Percentiles rank a stretch among this genome's conserved stretches.
Evolutionary conservation across 176 grass and related monocot genomes (phyloP).

Genomic region (Bothriochloa decipiens): DNA sequence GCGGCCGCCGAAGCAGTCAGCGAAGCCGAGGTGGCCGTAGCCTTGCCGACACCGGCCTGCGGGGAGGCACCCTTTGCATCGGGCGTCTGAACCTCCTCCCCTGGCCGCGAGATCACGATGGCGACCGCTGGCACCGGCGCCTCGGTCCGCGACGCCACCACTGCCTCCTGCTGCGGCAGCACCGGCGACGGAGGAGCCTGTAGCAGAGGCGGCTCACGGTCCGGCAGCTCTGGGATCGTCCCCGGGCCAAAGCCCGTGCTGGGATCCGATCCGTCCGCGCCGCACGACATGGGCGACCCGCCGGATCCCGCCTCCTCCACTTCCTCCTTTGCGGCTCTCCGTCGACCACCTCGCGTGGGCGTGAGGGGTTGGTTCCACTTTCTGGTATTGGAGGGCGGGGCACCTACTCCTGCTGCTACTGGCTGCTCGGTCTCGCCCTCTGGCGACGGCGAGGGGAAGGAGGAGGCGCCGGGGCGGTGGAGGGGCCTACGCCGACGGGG

Average conservation of each 20-base stretch:
- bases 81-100: slow-evolving; percentile 48
- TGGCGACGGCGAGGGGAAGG: slow-evolving; percentile 22
- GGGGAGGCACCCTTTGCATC: slow-evolving; percentile 36
- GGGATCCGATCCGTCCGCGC: slow-evolving; percentile 32
- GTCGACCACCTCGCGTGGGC: slow-evolving; percentile 37
- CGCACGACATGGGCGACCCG: slow-evolving; percentile 43
- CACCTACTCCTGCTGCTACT: slow-evolving; percentile 44
- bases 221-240: neutral
- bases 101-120: slow-evolving; percentile 72
- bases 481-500: slow-evolving; percentile 36
- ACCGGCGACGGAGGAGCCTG: neutral
- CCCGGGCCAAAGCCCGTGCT: neutral
- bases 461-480: neutral
- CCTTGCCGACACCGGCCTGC: slow-evolving; percentile 13
- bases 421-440: slow-evolving; percentile 10
- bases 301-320: neutral
- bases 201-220: neutral
- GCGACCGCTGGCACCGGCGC: slow-evolving; percentile 39
- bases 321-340: neutral
- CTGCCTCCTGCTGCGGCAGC: slow-evolving; percentile 24
- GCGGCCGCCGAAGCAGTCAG: slow-evolving; percentile 31
- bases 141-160: neutral
- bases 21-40: slow-evolving; percentile 18
- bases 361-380: neutral
- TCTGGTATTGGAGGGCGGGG: neutral